phyloP scores from a whole-genome alignment of 768 basidiomycete genomes.

The Auricularia auricula-judae region DNA sequence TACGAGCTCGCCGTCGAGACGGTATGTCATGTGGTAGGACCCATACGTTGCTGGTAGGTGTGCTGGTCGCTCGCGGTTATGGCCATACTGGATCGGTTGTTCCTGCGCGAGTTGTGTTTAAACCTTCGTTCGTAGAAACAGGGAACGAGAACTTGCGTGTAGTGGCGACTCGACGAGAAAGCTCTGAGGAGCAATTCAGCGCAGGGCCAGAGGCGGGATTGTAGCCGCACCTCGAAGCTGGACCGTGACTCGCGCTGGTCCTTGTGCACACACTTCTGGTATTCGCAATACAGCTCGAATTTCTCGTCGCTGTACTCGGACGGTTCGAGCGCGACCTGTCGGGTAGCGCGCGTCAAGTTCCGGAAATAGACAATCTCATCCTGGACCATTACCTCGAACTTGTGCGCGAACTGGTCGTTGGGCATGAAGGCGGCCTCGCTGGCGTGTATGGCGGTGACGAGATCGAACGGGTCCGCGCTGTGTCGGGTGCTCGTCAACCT shows the following conservation, averaged over 20 bases:
- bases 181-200: constrained; percentile 14
- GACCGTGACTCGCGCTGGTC: constrained; percentile 41
- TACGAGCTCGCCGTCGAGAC: constrained; percentile 68
- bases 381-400: constrained; percentile 42
- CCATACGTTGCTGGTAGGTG: constrained; percentile 74
- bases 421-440: constrained; percentile 32
- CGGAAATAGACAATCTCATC: neutral
- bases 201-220: neutral
- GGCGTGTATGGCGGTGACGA: constrained; percentile 41
- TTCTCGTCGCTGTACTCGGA: constrained; percentile 74
- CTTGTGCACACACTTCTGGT: constrained; percentile 70
- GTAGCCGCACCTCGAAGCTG: constrained; percentile 34
- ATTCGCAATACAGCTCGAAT: constrained; percentile 61
- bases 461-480: constrained; percentile 24
- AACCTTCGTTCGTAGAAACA: neutral
- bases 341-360: neutral
- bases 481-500: constrained; percentile 13
- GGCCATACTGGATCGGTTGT: constrained; percentile 47
- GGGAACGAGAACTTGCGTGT: constrained; percentile 30
- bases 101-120: constrained; percentile 24
- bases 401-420: constrained; percentile 26
- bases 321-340: constrained; percentile 63
- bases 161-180: constrained; percentile 80
- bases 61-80: constrained; percentile 26
- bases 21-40: constrained; percentile 86